phyloP scores from a whole-genome alignment of 176 grass and related monocot genomes.

The Bothriochloa decipiens region DNA sequence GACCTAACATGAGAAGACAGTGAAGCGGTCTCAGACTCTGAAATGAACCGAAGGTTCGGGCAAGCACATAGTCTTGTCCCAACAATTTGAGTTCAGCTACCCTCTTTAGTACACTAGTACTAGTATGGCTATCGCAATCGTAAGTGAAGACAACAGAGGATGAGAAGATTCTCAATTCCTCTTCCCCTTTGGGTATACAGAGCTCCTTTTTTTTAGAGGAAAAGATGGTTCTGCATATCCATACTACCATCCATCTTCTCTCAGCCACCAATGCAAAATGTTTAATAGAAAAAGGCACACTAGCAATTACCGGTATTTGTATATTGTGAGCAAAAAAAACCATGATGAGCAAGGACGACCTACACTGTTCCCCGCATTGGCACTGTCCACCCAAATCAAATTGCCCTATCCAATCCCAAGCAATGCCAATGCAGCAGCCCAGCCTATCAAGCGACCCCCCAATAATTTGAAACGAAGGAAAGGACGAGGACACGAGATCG shows the following conservation, averaged over 20 bases:
- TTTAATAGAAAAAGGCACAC: neutral
- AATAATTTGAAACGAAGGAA: neutral
- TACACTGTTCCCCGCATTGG: neutral
- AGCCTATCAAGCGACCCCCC: neutral
- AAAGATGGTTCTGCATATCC: neutral
- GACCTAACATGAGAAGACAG: slow-evolving; percentile 39
- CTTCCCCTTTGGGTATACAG: neutral
- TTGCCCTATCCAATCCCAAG: neutral
- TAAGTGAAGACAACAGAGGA: neutral
- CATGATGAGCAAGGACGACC: neutral
- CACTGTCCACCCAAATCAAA: neutral
- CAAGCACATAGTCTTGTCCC: neutral
- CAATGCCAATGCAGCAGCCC: neutral
- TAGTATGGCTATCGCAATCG: neutral
- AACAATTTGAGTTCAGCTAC: slow-evolving; percentile 13
- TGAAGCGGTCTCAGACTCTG: neutral
- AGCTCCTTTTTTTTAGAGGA: neutral
- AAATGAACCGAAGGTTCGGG: neutral
- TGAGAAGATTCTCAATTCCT: neutral
- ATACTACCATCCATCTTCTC: neutral
- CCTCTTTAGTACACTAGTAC: slow-evolving; percentile 4
- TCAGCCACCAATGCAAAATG: neutral
- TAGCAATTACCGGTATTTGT: neutral
- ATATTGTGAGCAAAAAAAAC: neutral
- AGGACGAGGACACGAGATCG: neutral